Conservation (phyloP, 371 early-diverging fungal genomes). For the Circinella minor region DNA sequence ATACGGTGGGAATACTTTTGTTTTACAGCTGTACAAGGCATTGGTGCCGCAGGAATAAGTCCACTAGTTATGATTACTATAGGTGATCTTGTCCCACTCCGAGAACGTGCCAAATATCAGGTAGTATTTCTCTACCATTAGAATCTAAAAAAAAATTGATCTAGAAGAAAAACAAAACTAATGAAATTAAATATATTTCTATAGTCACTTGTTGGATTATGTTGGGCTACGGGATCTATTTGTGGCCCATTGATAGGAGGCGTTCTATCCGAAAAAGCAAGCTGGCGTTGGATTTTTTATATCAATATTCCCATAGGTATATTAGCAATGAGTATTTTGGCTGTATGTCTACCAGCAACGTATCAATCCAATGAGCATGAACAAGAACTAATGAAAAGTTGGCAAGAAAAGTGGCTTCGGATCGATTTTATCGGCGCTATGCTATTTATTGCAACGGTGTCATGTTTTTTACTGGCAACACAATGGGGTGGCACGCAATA, state of each 20-base stretch:
- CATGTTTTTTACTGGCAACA: slow-evolving; percentile 58
- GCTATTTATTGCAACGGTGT: slow-evolving; percentile 43
- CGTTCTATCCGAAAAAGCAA: slow-evolving; percentile 34
- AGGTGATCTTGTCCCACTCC: slow-evolving; percentile 59
- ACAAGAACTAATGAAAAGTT: slow-evolving; percentile 22
- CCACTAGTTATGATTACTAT: slow-evolving; percentile 63
- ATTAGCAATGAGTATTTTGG: slow-evolving; percentile 9
- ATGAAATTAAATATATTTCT: background rate
- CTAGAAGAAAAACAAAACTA: background rate
- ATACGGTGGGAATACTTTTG: too few relatives aligned
- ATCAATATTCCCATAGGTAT: slow-evolving; percentile 37
- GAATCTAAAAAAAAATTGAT: background rate
- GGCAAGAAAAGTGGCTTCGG: slow-evolving; percentile 33
- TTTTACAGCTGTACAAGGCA: slow-evolving; percentile 42
- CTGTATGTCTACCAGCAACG: slow-evolving; percentile 40
- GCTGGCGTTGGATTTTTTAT: slow-evolving; percentile 56
- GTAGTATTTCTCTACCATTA: slow-evolving; percentile 8
- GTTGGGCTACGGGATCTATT: slow-evolving; percentile 21
- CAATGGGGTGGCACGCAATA: slow-evolving; percentile 68
- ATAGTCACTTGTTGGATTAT: slow-evolving; percentile 14
- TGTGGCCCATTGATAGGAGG: slow-evolving; percentile 49
- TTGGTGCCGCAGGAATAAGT: slow-evolving; percentile 68
- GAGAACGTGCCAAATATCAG: slow-evolving; percentile 65
- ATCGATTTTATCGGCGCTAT: slow-evolving; percentile 38
- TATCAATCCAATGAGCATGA: slow-evolving; percentile 29